These are phyloP conservation scores for Sugiyamaella neomexicana DNA, from an alignment of 1,139 yeast species.

Conservation along the genomic window DNA sequence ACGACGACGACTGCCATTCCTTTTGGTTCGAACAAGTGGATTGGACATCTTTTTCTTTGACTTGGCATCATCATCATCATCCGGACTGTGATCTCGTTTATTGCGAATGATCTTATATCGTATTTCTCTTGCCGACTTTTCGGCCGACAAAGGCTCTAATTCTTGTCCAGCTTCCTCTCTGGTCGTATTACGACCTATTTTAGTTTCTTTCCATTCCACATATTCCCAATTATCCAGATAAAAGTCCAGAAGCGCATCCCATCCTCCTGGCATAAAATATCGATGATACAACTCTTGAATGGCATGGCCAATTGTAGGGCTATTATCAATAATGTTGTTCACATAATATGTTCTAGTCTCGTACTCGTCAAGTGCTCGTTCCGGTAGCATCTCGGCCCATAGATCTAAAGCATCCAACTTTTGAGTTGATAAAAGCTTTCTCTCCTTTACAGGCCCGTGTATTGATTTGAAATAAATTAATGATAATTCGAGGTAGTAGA, in stretches of 20 bases:
- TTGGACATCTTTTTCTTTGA: background rate
- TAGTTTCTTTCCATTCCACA: background rate
- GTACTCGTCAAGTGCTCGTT: background rate
- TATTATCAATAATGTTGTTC: background rate
- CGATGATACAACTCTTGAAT: constrained; percentile 1
- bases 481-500: constrained; percentile 1
- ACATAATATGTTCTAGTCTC: background rate
- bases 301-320: background rate
- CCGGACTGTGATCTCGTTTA: background rate
- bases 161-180: background rate
- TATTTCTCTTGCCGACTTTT: background rate
- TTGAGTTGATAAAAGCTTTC: background rate
- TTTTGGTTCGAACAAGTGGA: background rate
- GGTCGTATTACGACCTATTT: background rate
- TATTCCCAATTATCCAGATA: constrained; percentile 8
- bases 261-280: constrained; percentile 1
- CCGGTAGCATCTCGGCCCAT: constrained; percentile 1
- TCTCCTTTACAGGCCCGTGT: background rate
- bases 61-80: background rate
- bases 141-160: too few species aligned
- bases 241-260: constrained; percentile 4
- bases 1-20: background rate
- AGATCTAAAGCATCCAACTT: background rate
- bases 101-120: background rate
- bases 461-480: constrained; percentile 1